Percentiles rank a stretch among this genome's conserved stretches.
These are phyloP conservation scores for Pharnaceum exiguum DNA, from an alignment of 148 eudicot genomes.

Conservation along the genomic window DNA sequence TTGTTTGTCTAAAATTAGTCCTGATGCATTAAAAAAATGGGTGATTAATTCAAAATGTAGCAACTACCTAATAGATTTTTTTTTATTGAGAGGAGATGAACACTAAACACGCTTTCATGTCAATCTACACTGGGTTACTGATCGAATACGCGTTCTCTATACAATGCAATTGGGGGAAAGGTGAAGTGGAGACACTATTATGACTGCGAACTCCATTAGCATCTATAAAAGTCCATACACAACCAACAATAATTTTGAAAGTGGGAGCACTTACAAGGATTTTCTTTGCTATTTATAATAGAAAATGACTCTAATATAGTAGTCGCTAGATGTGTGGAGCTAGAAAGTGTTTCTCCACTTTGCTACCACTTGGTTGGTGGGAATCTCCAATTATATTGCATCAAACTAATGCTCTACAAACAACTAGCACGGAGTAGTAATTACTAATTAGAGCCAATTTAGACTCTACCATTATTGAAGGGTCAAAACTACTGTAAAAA, in stretches of 20 bases:
- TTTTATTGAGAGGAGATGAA: too few species aligned
- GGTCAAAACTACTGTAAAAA: too few species aligned
- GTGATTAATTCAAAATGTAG: too few species aligned
- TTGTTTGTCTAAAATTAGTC: too few species aligned
- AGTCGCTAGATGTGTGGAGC: conserved; percentile 15
- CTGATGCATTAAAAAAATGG: too few species aligned
- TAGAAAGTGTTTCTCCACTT: conserved; percentile 11
- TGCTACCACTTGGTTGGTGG: conserved; percentile 12
- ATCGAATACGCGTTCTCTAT: neutral
- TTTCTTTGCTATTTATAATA: too few species aligned
- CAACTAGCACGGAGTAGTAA: too few species aligned
- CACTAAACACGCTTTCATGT: too few species aligned
- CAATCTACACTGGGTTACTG: too few species aligned
- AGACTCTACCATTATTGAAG: neutral
- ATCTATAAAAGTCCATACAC: conserved; percentile 1
- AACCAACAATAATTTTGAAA: neutral
- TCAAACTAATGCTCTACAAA: neutral
- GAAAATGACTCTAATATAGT: neutral
- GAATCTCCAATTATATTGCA: conserved; percentile 1
- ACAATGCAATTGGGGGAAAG: neutral
- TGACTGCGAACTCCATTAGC: conserved; percentile 45
- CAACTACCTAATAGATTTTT: too few species aligned
- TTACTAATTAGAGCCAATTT: neutral
- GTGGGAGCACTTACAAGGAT: conserved; percentile 35
- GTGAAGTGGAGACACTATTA: conserved; percentile 37